These are phyloP conservation scores for Termitomyces sp. DNA, from an alignment of 768 basidiomycete species.

Conservation along the genomic window DNA sequence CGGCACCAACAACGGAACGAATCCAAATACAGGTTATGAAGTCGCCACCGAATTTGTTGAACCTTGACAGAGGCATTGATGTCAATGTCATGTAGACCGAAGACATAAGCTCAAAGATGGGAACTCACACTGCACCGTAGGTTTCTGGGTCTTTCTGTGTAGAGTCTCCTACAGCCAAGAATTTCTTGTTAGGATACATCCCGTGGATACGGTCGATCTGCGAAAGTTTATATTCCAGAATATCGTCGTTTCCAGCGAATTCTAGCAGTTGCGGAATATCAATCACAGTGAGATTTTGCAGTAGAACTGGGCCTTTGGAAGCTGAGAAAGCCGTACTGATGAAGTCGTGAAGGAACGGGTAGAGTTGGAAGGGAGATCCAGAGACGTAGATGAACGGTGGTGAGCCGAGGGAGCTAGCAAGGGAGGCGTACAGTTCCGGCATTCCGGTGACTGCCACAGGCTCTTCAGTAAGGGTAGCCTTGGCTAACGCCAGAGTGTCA, in stretches of 20 bases:
- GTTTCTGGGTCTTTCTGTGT: slow-evolving; percentile 46
- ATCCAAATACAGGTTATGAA: slow-evolving; percentile 45
- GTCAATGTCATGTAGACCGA: neutral
- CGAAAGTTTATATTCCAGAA: slow-evolving; percentile 27
- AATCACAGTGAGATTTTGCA: neutral
- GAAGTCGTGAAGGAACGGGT: slow-evolving; percentile 43
- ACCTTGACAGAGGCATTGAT: slow-evolving; percentile 22
- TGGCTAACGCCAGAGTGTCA: slow-evolving; percentile 30
- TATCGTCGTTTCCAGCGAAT: neutral
- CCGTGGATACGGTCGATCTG: slow-evolving; percentile 38
- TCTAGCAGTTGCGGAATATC: neutral
- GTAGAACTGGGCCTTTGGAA: neutral
- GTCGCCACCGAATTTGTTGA: slow-evolving; percentile 32
- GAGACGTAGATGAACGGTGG: slow-evolving; percentile 44
- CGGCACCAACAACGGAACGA: slow-evolving; percentile 39
- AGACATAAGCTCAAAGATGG: neutral
- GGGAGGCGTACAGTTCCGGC: slow-evolving; percentile 41
- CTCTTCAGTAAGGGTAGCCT: slow-evolving; percentile 39
- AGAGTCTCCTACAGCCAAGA: slow-evolving; percentile 42
- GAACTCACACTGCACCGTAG: slow-evolving; percentile 40
- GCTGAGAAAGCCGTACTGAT: slow-evolving; percentile 28
- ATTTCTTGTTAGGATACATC: slow-evolving; percentile 44
- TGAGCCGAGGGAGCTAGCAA: slow-evolving; percentile 32
- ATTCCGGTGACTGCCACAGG: slow-evolving; percentile 43
- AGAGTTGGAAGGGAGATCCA: slow-evolving; percentile 45